phyloP scores from a whole-genome alignment of 2,329 filamentous ascomycete genomes.

The Nigrospora oryzae region DNA sequence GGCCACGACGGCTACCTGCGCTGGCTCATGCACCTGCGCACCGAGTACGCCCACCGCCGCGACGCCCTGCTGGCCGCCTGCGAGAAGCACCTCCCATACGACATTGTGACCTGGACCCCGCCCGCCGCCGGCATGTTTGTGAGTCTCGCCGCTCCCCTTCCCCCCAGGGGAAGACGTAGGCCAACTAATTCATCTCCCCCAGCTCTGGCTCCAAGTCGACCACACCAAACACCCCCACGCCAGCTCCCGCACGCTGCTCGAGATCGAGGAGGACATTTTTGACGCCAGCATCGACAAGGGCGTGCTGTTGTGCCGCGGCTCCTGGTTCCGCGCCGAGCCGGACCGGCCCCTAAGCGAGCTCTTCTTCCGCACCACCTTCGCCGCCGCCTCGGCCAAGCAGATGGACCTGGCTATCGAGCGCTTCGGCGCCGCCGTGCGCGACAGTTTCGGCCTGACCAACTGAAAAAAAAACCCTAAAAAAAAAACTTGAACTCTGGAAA shows the following conservation, averaged over 20 bases:
- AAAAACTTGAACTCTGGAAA: no score
- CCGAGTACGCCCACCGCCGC: conserved; percentile 73
- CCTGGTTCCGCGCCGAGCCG: conserved; percentile 81
- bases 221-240: conserved; percentile 57
- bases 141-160: conserved; percentile 27
- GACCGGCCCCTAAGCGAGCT: conserved; percentile 52
- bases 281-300: conserved; percentile 64
- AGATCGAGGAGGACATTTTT: conserved; percentile 84
- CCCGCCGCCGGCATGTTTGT: conserved; percentile 94
- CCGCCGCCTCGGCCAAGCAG: conserved; percentile 63
- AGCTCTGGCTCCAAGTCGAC: conserved; percentile 69
- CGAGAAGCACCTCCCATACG: conserved; percentile 64
- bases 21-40: conserved; percentile 78
- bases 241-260: conserved; percentile 41
- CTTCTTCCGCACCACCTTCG: conserved; percentile 88
- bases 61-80: conserved; percentile 73
- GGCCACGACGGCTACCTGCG: conserved; percentile 82
- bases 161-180: no score
- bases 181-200: not conserved
- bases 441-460: conserved; percentile 30
- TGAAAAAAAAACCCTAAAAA: no score
- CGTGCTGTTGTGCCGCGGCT: conserved; percentile 75
- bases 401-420: conserved; percentile 66
- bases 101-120: conserved; percentile 70
- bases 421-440: conserved; percentile 66